These are phyloP conservation scores for Carex pumila DNA, from an alignment of 176 grass and related monocot genomes.

Conservation along the genomic window DNA sequence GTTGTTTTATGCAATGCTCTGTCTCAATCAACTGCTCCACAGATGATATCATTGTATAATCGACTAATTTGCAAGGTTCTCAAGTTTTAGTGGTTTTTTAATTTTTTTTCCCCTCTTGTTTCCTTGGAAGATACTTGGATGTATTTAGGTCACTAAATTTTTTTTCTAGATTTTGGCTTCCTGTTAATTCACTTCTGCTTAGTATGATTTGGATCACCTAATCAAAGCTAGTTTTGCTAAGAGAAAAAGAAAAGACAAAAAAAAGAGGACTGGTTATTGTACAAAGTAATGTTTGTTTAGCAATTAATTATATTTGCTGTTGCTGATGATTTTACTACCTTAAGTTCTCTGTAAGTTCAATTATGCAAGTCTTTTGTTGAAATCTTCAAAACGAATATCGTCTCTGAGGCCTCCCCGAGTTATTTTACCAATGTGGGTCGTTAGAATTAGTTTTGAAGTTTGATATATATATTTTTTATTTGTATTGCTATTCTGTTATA, in stretches of 20 bases:
- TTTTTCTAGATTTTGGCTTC: slow-evolving; percentile 4
- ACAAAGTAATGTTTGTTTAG: slow-evolving; percentile 21
- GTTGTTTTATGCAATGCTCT: slow-evolving; percentile 51
- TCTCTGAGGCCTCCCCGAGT: too few species aligned
- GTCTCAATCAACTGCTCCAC: slow-evolving; percentile 51
- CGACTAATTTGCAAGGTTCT: slow-evolving; percentile 3
- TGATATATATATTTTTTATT: neutral
- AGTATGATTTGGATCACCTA: slow-evolving; percentile 13
- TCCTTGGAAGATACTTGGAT: neutral
- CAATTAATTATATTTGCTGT: slow-evolving; percentile 10
- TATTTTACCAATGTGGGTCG: neutral
- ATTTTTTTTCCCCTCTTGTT: neutral
- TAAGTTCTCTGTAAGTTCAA: neutral
- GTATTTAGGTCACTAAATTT: slow-evolving; percentile 1
- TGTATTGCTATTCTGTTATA: neutral
- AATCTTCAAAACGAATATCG: neutral
- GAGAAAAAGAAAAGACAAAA: neutral
- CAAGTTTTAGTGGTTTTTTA: slow-evolving; percentile 9
- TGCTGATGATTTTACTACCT: neutral
- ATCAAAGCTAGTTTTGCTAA: slow-evolving; percentile 2
- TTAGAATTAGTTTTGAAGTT: neutral
- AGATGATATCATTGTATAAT: slow-evolving; percentile 31
- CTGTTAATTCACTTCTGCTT: neutral
- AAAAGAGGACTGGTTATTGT: slow-evolving; percentile 8
- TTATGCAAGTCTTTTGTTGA: neutral